A percentile compares a stretch with the other conserved stretches of the same genome.
Conservation (phyloP, 805 yeast genomes). For the Sporopachydermia lactativora region DNA sequence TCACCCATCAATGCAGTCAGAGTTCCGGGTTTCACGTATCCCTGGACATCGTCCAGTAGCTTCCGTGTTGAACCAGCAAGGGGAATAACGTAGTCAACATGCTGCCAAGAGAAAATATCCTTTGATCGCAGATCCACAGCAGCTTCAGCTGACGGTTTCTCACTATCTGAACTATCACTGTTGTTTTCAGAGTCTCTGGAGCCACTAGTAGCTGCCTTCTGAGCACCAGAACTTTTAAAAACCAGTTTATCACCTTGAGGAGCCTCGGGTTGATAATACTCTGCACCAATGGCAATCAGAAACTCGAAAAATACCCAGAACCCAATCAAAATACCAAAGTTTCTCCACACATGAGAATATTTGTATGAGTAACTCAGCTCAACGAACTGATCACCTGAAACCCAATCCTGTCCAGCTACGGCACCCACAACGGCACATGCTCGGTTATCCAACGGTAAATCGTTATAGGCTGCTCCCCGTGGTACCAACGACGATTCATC, state of each 20-base stretch:
- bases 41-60: constrained; percentile 16
- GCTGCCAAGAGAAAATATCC: constrained; percentile 12
- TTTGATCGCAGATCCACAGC: constrained; percentile 5
- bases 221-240: constrained; percentile 12
- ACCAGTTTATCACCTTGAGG: constrained; percentile 20
- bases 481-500: constrained; percentile 23
- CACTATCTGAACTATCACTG: too few relatives aligned
- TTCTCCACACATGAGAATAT: constrained; percentile 26
- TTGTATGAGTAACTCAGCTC: constrained; percentile 32
- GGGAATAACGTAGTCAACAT: constrained; percentile 15
- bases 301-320: constrained; percentile 13
- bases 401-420: constrained; percentile 33
- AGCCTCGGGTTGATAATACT: constrained; percentile 17
- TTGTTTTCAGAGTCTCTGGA: too few relatives aligned
- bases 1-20: constrained; percentile 43
- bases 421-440: constrained; percentile 56
- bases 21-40: constrained; percentile 24
- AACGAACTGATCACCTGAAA: constrained; percentile 49
- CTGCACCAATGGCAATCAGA: constrained; percentile 18
- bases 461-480: constrained; percentile 29
- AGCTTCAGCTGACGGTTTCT: not conserved
- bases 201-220: too few relatives aligned
- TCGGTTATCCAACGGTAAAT: constrained; percentile 20
- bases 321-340: constrained; percentile 20
- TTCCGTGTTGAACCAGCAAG: constrained; percentile 12